Evolutionary conservation across 2,329 filamentous ascomycete species (phyloP), one percentile per base, ranked within the genome.

Genomic region (Exophiala mesophila): DNA sequence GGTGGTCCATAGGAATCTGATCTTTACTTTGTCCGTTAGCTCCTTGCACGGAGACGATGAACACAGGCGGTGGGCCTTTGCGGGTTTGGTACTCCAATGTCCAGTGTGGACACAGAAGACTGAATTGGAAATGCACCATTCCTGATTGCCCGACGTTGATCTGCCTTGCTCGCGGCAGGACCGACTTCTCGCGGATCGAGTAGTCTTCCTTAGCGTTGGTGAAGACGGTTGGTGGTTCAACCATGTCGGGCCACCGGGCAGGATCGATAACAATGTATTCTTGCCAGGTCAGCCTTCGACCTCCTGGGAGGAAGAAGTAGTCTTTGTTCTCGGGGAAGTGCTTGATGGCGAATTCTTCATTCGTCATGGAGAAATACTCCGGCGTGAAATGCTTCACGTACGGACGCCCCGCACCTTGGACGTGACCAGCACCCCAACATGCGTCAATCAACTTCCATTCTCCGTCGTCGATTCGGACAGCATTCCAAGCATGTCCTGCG

Each of bases 361-460:
- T 96, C 4, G 70, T 63, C 61, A 74, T 73, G 18, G 70, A 74
- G 58, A 83, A 83, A 50, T 68, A 62, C 3, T 71, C 63, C 0
- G 88, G 78, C 1, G 70, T 74, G 62, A 96, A 94, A 3, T 69
- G 60, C 54, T 83, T 76, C 31, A 75, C 75, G 65, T 88, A 96
- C 1, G 70, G 63, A 43, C 74, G 65, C 12, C 69, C 71, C 58
- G 62, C 47, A 2, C 68, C 70, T 31, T 71, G 64, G 6, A 94
- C 65, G 49, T 78, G 71, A 2, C 90, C 90, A 0, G 90, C 87
- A 28, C 92, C 92, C 92, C 92, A 98, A 60, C 90, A 97, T 1
- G 84, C 66, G 58, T 98, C 92, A 36, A 97, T 68, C 1, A 97
- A 74, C 64, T 96, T 95, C 90, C 90, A 97, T 52, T 80, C 77